These are phyloP conservation scores for Rhododendron ovatum DNA, from an alignment of 148 eudicot genomes.

Conservation along the genomic window DNA sequence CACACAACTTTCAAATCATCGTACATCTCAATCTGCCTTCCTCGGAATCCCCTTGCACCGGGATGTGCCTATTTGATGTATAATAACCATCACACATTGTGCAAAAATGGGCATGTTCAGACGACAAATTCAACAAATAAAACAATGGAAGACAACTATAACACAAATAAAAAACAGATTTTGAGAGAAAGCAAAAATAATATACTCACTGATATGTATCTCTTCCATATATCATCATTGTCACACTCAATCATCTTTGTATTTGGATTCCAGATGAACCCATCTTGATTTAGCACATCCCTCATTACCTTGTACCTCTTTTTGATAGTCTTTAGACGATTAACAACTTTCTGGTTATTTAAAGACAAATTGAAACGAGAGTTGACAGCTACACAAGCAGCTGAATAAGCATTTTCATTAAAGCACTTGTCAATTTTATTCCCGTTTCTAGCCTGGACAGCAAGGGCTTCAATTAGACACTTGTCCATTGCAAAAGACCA, in stretches of 20 bases:
- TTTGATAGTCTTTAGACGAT: constrained; percentile 19
- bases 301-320: constrained; percentile 19
- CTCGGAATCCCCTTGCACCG: constrained; percentile 16
- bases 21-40: constrained; percentile 15
- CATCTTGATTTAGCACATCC: constrained; percentile 18
- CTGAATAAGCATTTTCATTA: constrained; percentile 14
- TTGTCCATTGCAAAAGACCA: constrained; percentile 21
- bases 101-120: neutral
- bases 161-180: neutral
- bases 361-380: constrained; percentile 16
- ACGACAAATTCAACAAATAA: neutral
- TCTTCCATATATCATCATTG: constrained; percentile 14
- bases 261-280: constrained; percentile 16
- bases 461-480: constrained; percentile 16
- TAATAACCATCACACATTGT: neutral
- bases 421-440: constrained; percentile 21
- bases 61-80: constrained; percentile 10
- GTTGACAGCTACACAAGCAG: constrained; percentile 19
- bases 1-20: constrained; percentile 18
- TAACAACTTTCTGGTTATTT: constrained; percentile 16
- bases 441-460: constrained; percentile 17
- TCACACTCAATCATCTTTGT: constrained; percentile 17
- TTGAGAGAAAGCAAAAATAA: neutral
- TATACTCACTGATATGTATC: constrained; percentile 16
- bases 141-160: neutral